Percentiles rank a stretch among this genome's conserved stretches.
phyloP scores from a whole-genome alignment of 768 basidiomycete genomes.

The Tylopilus subfusipes region DNA sequence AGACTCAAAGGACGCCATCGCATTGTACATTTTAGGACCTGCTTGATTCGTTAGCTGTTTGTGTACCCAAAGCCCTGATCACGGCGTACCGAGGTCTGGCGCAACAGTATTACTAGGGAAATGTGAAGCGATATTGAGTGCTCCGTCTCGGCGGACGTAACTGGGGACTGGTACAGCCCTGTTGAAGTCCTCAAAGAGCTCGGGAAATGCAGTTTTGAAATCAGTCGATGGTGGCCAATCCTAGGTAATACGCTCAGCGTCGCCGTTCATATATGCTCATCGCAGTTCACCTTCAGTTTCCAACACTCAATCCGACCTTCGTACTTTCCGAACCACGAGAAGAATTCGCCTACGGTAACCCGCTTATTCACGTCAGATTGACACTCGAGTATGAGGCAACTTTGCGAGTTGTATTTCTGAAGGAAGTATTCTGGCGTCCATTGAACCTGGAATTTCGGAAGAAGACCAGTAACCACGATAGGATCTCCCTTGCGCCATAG shows the following conservation, averaged over 20 bases:
- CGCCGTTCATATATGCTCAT: not conserved
- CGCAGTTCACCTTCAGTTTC: slow-evolving; percentile 68
- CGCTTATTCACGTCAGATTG: slow-evolving; percentile 63
- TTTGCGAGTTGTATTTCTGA: slow-evolving; percentile 57
- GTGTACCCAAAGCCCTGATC: not conserved
- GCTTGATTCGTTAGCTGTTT: slow-evolving; percentile 16
- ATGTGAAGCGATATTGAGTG: slow-evolving; percentile 84
- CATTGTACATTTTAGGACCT: slow-evolving; percentile 97
- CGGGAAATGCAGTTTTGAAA: slow-evolving; percentile 80
- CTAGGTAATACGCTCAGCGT: slow-evolving; percentile 35
- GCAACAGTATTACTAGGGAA: slow-evolving; percentile 76
- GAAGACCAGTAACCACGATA: slow-evolving; percentile 68
- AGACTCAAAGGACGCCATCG: slow-evolving; percentile 66
- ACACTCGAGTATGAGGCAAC: slow-evolving; percentile 77
- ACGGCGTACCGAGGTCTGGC: slow-evolving; percentile 68
- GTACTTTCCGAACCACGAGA: slow-evolving; percentile 70
- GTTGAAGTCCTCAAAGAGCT: slow-evolving; percentile 82
- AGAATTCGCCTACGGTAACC: slow-evolving; percentile 75
- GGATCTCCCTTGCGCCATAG: slow-evolving; percentile 77
- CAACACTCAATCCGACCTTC: slow-evolving; percentile 52
- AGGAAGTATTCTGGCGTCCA: slow-evolving; percentile 89
- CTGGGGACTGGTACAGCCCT: slow-evolving; percentile 81
- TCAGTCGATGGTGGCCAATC: slow-evolving; percentile 93
- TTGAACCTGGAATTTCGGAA: slow-evolving; percentile 55
- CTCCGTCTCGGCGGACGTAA: slow-evolving; percentile 88